phyloP scores from a whole-genome alignment of 345 rosid genomes.

The Citrus cavaleriei region DNA sequence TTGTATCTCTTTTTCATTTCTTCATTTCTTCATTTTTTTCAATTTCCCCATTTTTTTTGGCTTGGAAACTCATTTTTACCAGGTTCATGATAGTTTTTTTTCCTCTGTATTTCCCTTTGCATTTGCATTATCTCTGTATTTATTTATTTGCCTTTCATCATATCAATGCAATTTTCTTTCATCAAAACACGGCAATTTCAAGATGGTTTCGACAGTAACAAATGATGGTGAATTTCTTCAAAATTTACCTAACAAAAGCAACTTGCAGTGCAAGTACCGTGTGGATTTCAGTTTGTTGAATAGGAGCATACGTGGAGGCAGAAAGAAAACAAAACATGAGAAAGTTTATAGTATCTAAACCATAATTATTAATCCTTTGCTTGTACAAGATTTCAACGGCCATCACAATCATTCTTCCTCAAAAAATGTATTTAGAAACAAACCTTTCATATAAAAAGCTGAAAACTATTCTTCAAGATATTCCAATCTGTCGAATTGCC shows the following conservation, averaged over 20 bases:
- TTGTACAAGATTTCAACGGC: neutral
- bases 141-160: too few species aligned
- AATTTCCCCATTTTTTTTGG: neutral
- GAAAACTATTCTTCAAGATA: constrained; percentile 29
- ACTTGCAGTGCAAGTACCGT: neutral
- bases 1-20: neutral
- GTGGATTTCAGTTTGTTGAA: neutral
- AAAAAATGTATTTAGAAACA: neutral
- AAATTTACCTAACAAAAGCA: neutral
- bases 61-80: neutral
- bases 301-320: neutral
- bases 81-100: neutral
- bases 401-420: neutral
- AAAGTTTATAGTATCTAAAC: neutral
- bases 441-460: neutral
- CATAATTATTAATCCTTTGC: neutral
- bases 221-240: neutral
- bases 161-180: neutral
- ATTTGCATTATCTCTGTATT: too few species aligned
- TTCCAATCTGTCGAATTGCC: constrained; percentile 73
- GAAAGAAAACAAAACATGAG: neutral
- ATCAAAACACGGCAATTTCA: neutral
- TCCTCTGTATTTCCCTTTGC: too few species aligned
- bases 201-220: neutral
- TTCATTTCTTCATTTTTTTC: neutral